Evolutionary conservation across 2,329 filamentous ascomycete genomes (phyloP), one percentile per base, ranked within the genome.

Genomic region (Zopfia rhizophila): DNA sequence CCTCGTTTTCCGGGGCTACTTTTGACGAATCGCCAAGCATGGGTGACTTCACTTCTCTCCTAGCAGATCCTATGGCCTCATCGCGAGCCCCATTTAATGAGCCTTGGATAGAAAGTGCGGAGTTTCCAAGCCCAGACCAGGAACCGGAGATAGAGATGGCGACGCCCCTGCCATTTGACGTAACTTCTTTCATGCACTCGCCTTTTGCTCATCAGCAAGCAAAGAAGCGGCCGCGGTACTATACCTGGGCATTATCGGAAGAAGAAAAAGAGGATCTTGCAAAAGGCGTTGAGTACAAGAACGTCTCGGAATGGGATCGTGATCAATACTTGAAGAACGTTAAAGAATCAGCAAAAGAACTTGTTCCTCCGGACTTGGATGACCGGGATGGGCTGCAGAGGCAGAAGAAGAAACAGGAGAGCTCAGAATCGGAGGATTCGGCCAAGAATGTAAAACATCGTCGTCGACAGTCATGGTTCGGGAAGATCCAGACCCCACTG

Each of bases 201-300:
- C n/a, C n/a, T n/a, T n/a, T n/a, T n/a, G n/a, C 27, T 10, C 19
- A 36, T 6, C 19, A 18, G n/a, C 43, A 44, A 19, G 25, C 6
- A 43, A 24, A 32, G n/a, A 39, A 47, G 6, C 17, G 29, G 2
- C n/a, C 24, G n/a, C 59, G 60, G 21, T 67, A 65, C 47, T 67
- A 68, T 33, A 32, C 32, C 11, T 37, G 48, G 16, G 46, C 56
- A 2, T 53, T 67, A 2, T 51, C 56, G 0, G 14, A 37, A 3
- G 48, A 48, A 4, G 65, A 64, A 16, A 49, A 40, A 22, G 13
- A 31, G 8, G 49, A 57, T 3, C 47, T 68, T n/a, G 29, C 38
- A 3, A 11, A 7, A 1, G 63, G 57, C 10, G 50, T 58, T 11
- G 12, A 49, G 21, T 55, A 59, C 22, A 56, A 63, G 38, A 63